Evolutionary conservation across 768 basidiomycete genomes (phyloP).

Genomic region (Gautieria morchelliformis): DNA sequence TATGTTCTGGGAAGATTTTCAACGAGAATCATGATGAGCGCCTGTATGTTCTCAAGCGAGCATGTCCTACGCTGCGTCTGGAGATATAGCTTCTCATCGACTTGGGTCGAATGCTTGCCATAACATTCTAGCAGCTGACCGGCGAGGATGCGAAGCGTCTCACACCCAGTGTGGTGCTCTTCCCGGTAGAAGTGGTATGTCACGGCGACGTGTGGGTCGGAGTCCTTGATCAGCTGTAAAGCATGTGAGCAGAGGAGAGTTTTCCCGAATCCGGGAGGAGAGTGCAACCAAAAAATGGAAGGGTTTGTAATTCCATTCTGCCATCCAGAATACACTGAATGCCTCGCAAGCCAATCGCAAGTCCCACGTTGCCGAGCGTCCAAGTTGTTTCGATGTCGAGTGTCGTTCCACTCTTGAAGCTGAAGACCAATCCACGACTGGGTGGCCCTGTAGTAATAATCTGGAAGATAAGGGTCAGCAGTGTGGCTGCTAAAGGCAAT

Average conservation of each 20-base stretch:
- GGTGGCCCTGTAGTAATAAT: background rate
- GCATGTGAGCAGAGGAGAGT: background rate
- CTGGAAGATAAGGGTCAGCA: background rate
- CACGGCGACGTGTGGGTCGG: background rate
- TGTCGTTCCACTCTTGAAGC: background rate
- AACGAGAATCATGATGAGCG: slow-evolving; percentile 14
- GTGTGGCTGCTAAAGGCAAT: background rate
- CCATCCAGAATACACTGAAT: background rate
- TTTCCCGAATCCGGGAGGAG: slow-evolving; percentile 1
- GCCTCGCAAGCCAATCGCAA: background rate
- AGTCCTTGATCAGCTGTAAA: background rate
- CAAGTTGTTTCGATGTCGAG: background rate
- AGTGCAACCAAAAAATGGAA: background rate
- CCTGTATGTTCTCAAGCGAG: slow-evolving; percentile 10
- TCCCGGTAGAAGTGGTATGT: slow-evolving; percentile 1
- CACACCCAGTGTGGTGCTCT: background rate
- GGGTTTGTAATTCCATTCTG: background rate
- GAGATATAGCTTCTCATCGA: background rate
- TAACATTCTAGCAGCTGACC: background rate
- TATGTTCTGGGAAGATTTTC: slow-evolving; percentile 8
- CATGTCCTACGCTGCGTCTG: background rate
- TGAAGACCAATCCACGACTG: background rate
- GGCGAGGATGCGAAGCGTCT: background rate
- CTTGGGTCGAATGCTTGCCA: background rate
- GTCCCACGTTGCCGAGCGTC: background rate